Evolutionary conservation across 2,329 filamentous ascomycete genomes (phyloP).

Genomic region (Chaetomiaceae sp.): DNA sequence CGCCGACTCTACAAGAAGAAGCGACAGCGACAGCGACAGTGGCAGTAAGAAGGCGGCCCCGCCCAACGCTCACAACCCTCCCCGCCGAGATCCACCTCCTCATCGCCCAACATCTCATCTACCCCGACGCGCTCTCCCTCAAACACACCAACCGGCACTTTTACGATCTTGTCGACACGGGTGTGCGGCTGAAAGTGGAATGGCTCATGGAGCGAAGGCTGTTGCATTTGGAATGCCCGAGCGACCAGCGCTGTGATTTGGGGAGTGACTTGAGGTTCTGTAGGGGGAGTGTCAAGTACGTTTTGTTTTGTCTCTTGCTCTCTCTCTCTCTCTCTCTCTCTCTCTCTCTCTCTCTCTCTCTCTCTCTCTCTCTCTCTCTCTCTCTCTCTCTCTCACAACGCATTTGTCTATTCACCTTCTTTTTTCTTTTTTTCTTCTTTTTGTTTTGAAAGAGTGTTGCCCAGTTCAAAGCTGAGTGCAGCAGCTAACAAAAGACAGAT

Average conservation of each 20-base stretch:
- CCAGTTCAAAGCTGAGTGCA: too few species aligned
- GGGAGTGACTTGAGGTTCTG: constrained; percentile 58
- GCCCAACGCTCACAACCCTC: constrained; percentile 43
- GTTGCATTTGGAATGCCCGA: constrained; percentile 62
- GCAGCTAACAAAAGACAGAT: constrained; percentile 31
- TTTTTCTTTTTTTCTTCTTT: constrained; percentile 26
- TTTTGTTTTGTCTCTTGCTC: not conserved
- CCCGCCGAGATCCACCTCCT: constrained; percentile 65
- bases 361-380: not conserved
- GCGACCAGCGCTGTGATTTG: constrained; percentile 52
- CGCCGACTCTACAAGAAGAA: not conserved
- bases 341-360: too few species aligned
- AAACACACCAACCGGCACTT: constrained; percentile 64
- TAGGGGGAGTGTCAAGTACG: constrained; percentile 54
- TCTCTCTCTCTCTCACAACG: not conserved
- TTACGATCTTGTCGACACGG: constrained; percentile 61
- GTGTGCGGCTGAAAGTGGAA: constrained; percentile 60
- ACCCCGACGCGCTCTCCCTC: constrained; percentile 66
- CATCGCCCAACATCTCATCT: constrained; percentile 57
- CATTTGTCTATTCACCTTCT: not conserved
- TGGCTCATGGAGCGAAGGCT: constrained; percentile 64
- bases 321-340: not conserved
- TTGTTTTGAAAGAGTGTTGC: too few species aligned
- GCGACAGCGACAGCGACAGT: not conserved
- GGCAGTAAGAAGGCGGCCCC: not conserved